Evolutionary conservation across 2,329 filamentous ascomycete genomes (phyloP), one percentile per base, ranked within the genome.

Genomic region (Aspergillus bombycis): DNA sequence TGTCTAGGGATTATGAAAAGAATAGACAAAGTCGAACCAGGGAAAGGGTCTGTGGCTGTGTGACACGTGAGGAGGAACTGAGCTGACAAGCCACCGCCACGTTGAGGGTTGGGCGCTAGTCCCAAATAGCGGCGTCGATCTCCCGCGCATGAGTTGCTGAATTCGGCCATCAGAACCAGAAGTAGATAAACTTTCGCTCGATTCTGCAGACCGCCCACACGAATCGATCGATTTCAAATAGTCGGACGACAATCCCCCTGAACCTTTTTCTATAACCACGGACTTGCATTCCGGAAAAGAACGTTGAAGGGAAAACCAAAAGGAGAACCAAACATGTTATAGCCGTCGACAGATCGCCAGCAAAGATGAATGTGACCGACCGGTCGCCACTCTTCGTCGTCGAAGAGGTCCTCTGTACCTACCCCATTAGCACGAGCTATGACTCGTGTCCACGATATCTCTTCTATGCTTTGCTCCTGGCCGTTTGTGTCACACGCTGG

Each of bases 341-440:
- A 32, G 28, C 19, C 11, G 1, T 19, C 26, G 3, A 19, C 4
- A 32, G 7, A 12, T 26, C 32, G 12, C 26, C 28, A 19, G 8
- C 7, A 48, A 23, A 48, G 45, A 61, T 61, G 58, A 56, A n/a
- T 28, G 34, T 26, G 19, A 45, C 52, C 3, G 19, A 30, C 28
- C 28, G 55, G 12, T 28, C 60, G 23, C 64, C 64, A 3, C 52
- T 66, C 4, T 75, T 77, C 64, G 61, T 75, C 19, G 74, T 72
- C 3, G 70, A 75, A 52, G 71, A 74, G 65, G 69, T 73, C 2
- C 38, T 72, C 26, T 76, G 74, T 61, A 65, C 62, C 60, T 77
- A 77, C 52, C 74, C 73, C 1, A 74, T 76, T 53, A 76, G 74
- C 67, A 76, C 75, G 3, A 65, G 74, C 30, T 76, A 76, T 53